Percentiles rank a stretch among this genome's conserved stretches.
phyloP scores from a whole-genome alignment of 2,329 filamentous ascomycete genomes.

The Helotiales sp. region DNA sequence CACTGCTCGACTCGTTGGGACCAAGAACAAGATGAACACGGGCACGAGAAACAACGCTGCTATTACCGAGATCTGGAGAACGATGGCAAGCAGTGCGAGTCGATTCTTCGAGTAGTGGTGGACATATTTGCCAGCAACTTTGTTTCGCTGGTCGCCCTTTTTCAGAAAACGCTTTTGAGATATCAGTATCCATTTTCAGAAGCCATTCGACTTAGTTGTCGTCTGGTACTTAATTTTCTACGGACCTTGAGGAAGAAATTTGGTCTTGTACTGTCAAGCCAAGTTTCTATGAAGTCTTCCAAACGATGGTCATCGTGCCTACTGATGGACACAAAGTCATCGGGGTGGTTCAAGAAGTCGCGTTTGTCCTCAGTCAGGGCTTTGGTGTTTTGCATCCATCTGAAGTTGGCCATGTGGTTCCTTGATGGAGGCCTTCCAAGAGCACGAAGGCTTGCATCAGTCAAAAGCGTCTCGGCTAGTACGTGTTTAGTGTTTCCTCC shows the following conservation, averaged over 20 bases:
- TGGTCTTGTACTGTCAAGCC: background rate
- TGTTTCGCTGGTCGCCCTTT: background rate
- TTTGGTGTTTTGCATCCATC: slow-evolving; percentile 8
- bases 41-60: slow-evolving; percentile 29
- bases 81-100: background rate
- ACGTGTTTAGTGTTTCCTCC: background rate
- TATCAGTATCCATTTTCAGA: background rate
- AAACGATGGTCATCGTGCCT: background rate
- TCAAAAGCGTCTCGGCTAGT: slow-evolving; percentile 6
- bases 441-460: background rate
- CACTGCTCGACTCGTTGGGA: slow-evolving; percentile 18
- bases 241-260: background rate
- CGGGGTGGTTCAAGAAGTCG: slow-evolving; percentile 17
- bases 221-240: background rate
- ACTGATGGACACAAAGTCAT: slow-evolving; percentile 20
- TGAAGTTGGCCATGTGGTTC: slow-evolving; percentile 10
- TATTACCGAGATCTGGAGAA: slow-evolving; percentile 4
- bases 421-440: slow-evolving; percentile 10
- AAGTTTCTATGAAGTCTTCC: background rate
- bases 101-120: background rate
- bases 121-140: background rate
- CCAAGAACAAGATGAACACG: slow-evolving; percentile 30
- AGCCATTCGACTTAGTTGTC: background rate
- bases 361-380: background rate
- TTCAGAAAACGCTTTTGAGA: background rate